Conservation (phyloP, 2,329 filamentous ascomycete genomes). For the Xylariales sp. region DNA sequence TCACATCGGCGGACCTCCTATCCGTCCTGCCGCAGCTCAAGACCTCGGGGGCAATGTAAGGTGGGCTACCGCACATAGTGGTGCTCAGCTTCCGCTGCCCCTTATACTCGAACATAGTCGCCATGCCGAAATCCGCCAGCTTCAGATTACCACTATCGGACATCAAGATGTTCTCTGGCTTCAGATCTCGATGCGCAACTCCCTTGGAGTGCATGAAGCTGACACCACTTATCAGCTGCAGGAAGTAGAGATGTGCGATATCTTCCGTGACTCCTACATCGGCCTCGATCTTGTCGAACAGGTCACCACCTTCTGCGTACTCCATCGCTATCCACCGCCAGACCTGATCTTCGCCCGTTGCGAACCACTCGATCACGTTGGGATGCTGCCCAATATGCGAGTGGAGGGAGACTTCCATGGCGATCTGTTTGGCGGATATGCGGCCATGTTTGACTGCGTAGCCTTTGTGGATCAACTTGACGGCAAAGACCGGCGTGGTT, state of each 20-base stretch:
- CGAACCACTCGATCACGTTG: constrained; percentile 92
- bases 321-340: constrained; percentile 99
- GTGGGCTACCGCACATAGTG: constrained; percentile 91
- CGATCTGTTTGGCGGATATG: constrained; percentile 82
- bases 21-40: constrained; percentile 47
- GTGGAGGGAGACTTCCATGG: constrained; percentile 88
- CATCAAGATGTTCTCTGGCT: constrained; percentile 92
- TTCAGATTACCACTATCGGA: constrained; percentile 83
- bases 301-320: constrained; percentile 86
- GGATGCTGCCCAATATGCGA: constrained; percentile 81
- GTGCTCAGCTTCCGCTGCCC: constrained; percentile 76
- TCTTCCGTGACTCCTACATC: constrained; percentile 93
- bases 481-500: constrained; percentile 77
- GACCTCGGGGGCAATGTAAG: constrained; percentile 96
- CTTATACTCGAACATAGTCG: constrained; percentile 87
- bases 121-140: constrained; percentile 93
- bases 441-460: constrained; percentile 87
- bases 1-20: constrained; percentile 42
- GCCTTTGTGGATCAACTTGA: constrained; percentile 98
- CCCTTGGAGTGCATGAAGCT: constrained; percentile 96
- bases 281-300: constrained; percentile 99
- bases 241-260: constrained; percentile 94
- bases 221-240: constrained; percentile 83
- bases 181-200: constrained; percentile 85
- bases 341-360: constrained; percentile 73